A percentile compares a stretch with the other conserved stretches of the same genome.
phyloP scores from a whole-genome alignment of 177 flowering plant genomes.

The Vitis hybrid region DNA sequence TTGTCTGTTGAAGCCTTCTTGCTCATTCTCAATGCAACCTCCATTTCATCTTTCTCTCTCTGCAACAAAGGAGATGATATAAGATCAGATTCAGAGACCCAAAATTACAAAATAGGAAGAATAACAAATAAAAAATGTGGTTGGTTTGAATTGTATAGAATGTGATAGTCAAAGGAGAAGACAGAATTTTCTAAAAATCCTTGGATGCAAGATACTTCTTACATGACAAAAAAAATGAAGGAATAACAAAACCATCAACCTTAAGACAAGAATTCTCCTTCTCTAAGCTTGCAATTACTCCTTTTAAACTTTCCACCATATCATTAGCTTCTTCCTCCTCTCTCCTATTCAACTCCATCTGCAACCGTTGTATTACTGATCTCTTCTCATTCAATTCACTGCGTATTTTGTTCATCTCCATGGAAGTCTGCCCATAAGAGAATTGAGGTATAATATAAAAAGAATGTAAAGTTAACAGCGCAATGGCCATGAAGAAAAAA shows the following conservation, averaged over 20 bases:
- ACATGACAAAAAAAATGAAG: neutral
- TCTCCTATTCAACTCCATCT: constrained; percentile 52
- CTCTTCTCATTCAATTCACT: constrained; percentile 59
- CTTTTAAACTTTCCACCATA: constrained; percentile 40
- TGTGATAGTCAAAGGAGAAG: too few relatives aligned
- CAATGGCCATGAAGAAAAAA: neutral
- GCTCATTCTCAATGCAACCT: constrained; percentile 38
- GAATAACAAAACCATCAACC: constrained; percentile 36
- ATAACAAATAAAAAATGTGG: neutral
- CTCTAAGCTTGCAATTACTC: constrained; percentile 48
- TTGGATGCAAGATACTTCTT: neutral
- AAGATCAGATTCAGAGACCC: neutral
- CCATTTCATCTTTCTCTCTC: constrained; percentile 66
- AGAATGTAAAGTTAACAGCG: neutral
- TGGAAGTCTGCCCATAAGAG: constrained; percentile 34
- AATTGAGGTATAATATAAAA: constrained; percentile 6
- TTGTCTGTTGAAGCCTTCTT: constrained; percentile 20
- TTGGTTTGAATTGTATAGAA: too few relatives aligned
- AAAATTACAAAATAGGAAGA: neutral
- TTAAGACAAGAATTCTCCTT: constrained; percentile 66
- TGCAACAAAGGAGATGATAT: constrained; percentile 23
- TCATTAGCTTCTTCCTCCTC: constrained; percentile 39
- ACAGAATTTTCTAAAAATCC: neutral
- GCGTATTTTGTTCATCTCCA: constrained; percentile 50
- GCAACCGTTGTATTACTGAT: constrained; percentile 58